Evolutionary conservation across 306 rosid species (phyloP), one percentile per base, ranked within the genome.

Genomic region (Ochetophila trinervis): DNA sequence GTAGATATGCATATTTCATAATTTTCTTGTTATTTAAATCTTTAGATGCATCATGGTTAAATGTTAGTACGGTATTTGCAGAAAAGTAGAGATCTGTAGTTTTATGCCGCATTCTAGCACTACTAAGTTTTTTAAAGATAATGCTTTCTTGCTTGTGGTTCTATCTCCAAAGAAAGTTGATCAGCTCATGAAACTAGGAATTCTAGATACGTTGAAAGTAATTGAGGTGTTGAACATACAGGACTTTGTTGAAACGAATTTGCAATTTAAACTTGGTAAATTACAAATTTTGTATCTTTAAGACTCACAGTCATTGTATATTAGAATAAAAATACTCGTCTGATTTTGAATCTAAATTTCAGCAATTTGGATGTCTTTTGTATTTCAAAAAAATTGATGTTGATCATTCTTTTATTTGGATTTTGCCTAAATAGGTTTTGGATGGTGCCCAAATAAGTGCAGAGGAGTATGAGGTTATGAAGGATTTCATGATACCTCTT

Each of bases 391-490:
- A 48, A 54, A 11, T 22, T 76, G 30, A 13, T 22, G 4, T 58
- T 49, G 37, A 62, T 59, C 70, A 16, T 63, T 58, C 58, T 62
- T 76, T 56, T 63, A 67, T 27, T 45, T 66, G 70, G 73, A 40
- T 69, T 48, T 75, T 82, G 77, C 63, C 24, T 60, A 72, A 83
- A 55, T 65, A 89, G 97, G 97, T 86, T 62, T 76, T 90, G 77
- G 85, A 74, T 72, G 88, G 94, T 56, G 78, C 83, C 21, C 83
- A 81, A 59, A 71, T 93, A 67, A 73, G 74, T 13, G 78, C 55
- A 51, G 97, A 87, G 59, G 94, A 93, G 67, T 93, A 84, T 30
- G 90, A 90, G 69, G 35, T 81, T 66, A 80, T 93, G 86, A 90
- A 79, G 84, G 90, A 90, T 81, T 75, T 81, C 67, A 62, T 89